phyloP scores from a whole-genome alignment of 1,139 yeast species.

The Candida sanyaensis region DNA sequence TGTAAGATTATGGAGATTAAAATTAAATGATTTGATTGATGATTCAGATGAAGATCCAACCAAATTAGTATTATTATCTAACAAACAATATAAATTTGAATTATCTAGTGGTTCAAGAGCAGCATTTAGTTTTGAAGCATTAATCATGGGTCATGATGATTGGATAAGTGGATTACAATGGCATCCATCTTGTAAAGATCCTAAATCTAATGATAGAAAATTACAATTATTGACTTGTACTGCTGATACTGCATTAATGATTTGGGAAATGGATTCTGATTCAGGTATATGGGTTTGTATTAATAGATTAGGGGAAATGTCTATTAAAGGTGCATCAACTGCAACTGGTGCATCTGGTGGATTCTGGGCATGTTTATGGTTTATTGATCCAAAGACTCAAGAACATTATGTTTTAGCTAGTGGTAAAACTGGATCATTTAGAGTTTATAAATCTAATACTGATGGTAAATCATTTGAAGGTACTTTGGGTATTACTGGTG shows the following conservation, averaged over 20 bases:
- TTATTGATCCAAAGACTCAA: conserved; percentile 36
- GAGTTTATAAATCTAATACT: conserved; percentile 61
- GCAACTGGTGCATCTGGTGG: conserved; percentile 99
- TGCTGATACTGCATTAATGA: conserved; percentile 91
- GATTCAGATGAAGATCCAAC: conserved; percentile 56
- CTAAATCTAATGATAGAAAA: conserved; percentile 25
- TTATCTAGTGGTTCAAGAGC: conserved; percentile 36
- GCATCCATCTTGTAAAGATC: conserved; percentile 50
- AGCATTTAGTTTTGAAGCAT: conserved; percentile 82
- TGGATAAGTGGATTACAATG: conserved; percentile 89
- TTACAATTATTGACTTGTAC: conserved; percentile 77
- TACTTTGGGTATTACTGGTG: conserved; percentile 70
- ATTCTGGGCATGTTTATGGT: conserved; percentile 91
- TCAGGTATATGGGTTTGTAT: conserved; percentile 92
- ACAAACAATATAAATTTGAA: conserved; percentile 62
- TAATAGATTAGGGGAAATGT: conserved; percentile 83
- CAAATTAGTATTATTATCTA: conserved; percentile 56
- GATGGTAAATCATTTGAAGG: conserved; percentile 52
- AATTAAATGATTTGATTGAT: conserved; percentile 57
- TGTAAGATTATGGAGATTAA: conserved; percentile 81
- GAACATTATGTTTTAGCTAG: conserved; percentile 66
- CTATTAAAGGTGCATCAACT: conserved; percentile 95
- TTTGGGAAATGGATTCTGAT: conserved; percentile 89
- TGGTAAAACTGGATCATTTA: conserved; percentile 92
- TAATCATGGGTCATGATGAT: conserved; percentile 97